Base-by-base conservation (phyloP, 345 rosid genomes). In the Viola odorata region DNA sequence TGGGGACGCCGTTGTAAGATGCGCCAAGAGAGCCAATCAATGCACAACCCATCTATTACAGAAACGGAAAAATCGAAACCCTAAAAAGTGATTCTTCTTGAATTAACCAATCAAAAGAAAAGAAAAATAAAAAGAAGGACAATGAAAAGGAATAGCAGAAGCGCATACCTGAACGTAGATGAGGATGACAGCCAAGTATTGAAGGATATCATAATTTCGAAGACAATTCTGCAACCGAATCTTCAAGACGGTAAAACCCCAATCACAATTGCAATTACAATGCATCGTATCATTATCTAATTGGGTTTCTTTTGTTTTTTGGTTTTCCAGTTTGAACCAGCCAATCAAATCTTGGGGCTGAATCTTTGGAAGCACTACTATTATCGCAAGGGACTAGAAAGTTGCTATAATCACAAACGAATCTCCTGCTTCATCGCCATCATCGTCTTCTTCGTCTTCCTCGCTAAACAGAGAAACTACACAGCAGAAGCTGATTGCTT, bases 11-110 rank as follows among this genome's bases (percentile, higher is more conserved):
- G 53, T 87, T 91, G 85, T 84, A 87, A 70, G 82, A 78, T 64
- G 98, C 95, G 3, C 98, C 96, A 2, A 88, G 73, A 7, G 96
- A 86, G 74, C 98, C 96, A 56, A 89, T 79, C 73, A 91, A 67
- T 6, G 98, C 87, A 69, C 96, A 86, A 3, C 87, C 95, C 71
- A 89, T 89, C 95, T 64, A 14, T 23, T 23, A 23, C 32, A 23
- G 32, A 23, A 23, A 23, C 32, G 32, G 32, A 23, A 11, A 49
- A 14, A 12, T 39, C 39, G 41, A 54, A 23, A 23, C 32, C 32
- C 32, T 23, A 23, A 23, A 23, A 23, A 2, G 1, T 23, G 32
- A 23, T 23, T 23, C 32, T 23, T 2, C 32, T 23, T 23, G 1
- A 23, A 23, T 23, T 23, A 23, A 23, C 32, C 32, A 50, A 49